These are phyloP conservation scores for Tephrocybe sp. DNA, from an alignment of 768 basidiomycete genomes.

Conservation along the genomic window DNA sequence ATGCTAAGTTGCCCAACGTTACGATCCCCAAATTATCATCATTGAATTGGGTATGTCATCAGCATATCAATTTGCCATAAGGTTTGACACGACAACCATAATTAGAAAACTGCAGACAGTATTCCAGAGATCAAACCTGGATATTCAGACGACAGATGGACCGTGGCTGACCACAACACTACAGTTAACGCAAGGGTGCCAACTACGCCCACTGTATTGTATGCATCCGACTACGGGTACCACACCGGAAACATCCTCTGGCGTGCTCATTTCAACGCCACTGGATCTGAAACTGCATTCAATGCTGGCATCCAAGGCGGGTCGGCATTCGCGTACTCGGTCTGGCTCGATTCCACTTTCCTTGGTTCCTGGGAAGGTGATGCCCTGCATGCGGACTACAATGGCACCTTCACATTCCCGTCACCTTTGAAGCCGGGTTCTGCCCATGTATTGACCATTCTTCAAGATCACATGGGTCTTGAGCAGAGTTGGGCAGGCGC, in stretches of 20 bases:
- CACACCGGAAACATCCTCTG: conserved; percentile 52
- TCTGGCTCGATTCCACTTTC: conserved; percentile 47
- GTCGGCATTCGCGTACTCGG: conserved; percentile 45
- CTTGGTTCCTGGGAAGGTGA: conserved; percentile 48
- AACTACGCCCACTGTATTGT: conserved; percentile 41
- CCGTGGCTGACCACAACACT: conserved; percentile 36
- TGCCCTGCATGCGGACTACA: conserved; percentile 28
- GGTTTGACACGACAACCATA: no score
- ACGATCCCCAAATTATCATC: conserved; percentile 32
- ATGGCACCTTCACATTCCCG: conserved; percentile 34
- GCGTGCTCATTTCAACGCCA: conserved; percentile 49
- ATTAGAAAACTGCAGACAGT: conserved; percentile 40
- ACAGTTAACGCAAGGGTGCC: conserved; percentile 39
- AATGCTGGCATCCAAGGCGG: conserved; percentile 41
- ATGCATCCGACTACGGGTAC: conserved; percentile 48
- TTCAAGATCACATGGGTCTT: conserved; percentile 55
- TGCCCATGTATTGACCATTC: conserved; percentile 43
- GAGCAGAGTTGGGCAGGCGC: conserved; percentile 43
- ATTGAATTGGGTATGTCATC: conserved; percentile 33
- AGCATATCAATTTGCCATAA: no score
- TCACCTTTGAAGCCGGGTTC: conserved; percentile 26
- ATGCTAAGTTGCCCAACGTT: conserved; percentile 31
- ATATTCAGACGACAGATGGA: conserved; percentile 44
- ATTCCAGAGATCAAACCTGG: conserved; percentile 37
- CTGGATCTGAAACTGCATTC: conserved; percentile 43